These are phyloP conservation scores for Infundibulicybe gibba DNA, from an alignment of 768 basidiomycete species.

Conservation along the genomic window DNA sequence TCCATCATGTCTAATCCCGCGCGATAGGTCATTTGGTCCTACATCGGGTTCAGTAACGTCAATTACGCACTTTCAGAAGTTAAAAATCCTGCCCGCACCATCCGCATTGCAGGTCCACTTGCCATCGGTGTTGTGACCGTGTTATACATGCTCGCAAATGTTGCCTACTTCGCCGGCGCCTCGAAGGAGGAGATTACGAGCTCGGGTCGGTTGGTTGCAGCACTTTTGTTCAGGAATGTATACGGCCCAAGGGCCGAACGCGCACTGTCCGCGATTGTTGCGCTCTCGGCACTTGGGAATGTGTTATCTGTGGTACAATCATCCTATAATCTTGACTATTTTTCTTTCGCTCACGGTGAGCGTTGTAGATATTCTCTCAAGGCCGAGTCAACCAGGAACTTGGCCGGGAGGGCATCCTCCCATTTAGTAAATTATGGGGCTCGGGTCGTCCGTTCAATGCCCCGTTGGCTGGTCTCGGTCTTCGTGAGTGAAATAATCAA, in stretches of 20 bases:
- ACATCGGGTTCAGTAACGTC: slow-evolving; percentile 54
- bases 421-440: slow-evolving; percentile 57
- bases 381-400: slow-evolving; percentile 57
- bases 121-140: slow-evolving; percentile 44
- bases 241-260: slow-evolving; percentile 45
- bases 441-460: slow-evolving; percentile 60
- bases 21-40: slow-evolving; percentile 36
- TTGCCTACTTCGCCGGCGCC: slow-evolving; percentile 60
- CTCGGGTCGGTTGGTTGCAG: slow-evolving; percentile 49
- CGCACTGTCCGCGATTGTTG: slow-evolving; percentile 31
- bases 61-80: slow-evolving; percentile 58
- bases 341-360: slow-evolving; percentile 1
- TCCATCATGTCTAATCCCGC: neutral
- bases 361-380: slow-evolving; percentile 19
- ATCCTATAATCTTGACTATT: slow-evolving; percentile 12
- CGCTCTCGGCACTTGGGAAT: slow-evolving; percentile 57
- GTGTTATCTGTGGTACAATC: slow-evolving; percentile 42
- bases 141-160: slow-evolving; percentile 48
- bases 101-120: slow-evolving; percentile 51
- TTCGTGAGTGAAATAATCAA: slow-evolving; percentile 35
- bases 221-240: slow-evolving; percentile 52
- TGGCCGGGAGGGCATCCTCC: slow-evolving; percentile 59
- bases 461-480: slow-evolving; percentile 52
- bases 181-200: slow-evolving; percentile 48
- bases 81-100: slow-evolving; percentile 47